Evolutionary conservation across 768 basidiomycete species (phyloP).

Genomic region (Tylopilus subfusipes): DNA sequence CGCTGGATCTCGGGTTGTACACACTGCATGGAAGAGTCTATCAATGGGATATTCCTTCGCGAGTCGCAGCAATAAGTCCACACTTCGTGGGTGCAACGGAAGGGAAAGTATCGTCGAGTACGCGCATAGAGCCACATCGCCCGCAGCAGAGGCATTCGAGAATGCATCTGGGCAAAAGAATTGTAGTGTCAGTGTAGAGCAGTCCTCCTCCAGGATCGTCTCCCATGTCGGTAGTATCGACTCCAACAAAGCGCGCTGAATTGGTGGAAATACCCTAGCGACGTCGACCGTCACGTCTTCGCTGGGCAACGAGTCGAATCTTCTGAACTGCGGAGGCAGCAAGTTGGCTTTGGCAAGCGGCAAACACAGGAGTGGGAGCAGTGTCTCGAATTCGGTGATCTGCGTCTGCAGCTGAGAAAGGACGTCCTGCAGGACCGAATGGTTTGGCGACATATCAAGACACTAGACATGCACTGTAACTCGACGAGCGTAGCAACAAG

Average conservation of each 20-base stretch:
- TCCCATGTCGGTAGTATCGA: slow-evolving; percentile 72
- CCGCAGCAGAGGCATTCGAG: slow-evolving; percentile 48
- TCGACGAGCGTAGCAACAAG: too few relatives aligned
- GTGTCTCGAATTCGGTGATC: slow-evolving; percentile 45
- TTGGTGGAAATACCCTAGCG: slow-evolving; percentile 39
- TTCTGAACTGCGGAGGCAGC: slow-evolving; percentile 55
- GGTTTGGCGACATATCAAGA: slow-evolving; percentile 8
- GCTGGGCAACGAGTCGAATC: slow-evolving; percentile 38
- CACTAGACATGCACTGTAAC: too few relatives aligned
- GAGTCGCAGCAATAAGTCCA: slow-evolving; percentile 54
- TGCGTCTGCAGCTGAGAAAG: slow-evolving; percentile 44
- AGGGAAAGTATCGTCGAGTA: slow-evolving; percentile 62
- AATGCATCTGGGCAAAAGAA: slow-evolving; percentile 73
- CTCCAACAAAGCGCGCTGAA: slow-evolving; percentile 67
- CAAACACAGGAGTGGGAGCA: slow-evolving; percentile 53
- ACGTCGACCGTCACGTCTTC: slow-evolving; percentile 20
- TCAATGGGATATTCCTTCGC: slow-evolving; percentile 64
- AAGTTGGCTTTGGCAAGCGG: slow-evolving; percentile 58
- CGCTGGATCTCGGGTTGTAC: slow-evolving; percentile 24
- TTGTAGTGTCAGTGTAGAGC: slow-evolving; percentile 48
- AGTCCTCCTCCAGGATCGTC: slow-evolving; percentile 45
- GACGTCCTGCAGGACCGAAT: slow-evolving; percentile 30
- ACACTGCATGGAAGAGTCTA: slow-evolving; percentile 55
- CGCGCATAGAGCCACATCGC: slow-evolving; percentile 52
- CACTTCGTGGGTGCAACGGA: slow-evolving; percentile 45